Base-by-base conservation (phyloP, 345 rosid genomes). In the Ricinus communis region DNA sequence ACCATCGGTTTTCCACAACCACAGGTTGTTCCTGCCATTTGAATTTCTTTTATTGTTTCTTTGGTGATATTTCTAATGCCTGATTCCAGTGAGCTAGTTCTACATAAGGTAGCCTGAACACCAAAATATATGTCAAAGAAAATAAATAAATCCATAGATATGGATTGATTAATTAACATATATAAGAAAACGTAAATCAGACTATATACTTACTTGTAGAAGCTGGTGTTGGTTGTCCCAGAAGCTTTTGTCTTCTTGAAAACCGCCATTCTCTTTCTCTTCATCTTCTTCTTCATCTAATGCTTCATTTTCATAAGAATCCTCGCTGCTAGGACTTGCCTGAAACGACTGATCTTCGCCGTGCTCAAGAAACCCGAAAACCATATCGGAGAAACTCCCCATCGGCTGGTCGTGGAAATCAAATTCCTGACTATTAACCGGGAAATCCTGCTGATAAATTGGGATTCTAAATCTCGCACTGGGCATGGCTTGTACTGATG, bases 221-320 rank as follows among this genome's bases (percentile, higher is more conserved):
- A 68, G 81, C 59, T 77, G 73, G 10, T 63, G 49, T 16, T 77
- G 81, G 24, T 54, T 68, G 59, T 72, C 81, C 81, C 81, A 72
- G 8, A 77, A 77, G 31, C 11, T 66, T 24, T 38, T 68, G 33
- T 25, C 33, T 51, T 68, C 77, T 14, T 63, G 62, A 21, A 55
- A 49, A 36, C 8, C 25, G 3, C 22, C 60, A 43, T 19, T 74
- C 14, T 56, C 81, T 24, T 71, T 60, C 36, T 62, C 75, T 45
- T 41, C 75, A 14, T 77, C 80, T 31, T 66, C 68, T 51, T 47
- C 67, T 43, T 47, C 41, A 16, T 63, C 74, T 1, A 50, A 41
- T 4, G 27, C 36, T 58, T 73, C 81, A 71, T 27, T 62, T 67
- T 68, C 30, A 8, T 24, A 46, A 30, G 14, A 28, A 9, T 40